These are phyloP conservation scores for Wickerhamia fluorescens DNA, from an alignment of 805 yeast species.

Conservation along the genomic window DNA sequence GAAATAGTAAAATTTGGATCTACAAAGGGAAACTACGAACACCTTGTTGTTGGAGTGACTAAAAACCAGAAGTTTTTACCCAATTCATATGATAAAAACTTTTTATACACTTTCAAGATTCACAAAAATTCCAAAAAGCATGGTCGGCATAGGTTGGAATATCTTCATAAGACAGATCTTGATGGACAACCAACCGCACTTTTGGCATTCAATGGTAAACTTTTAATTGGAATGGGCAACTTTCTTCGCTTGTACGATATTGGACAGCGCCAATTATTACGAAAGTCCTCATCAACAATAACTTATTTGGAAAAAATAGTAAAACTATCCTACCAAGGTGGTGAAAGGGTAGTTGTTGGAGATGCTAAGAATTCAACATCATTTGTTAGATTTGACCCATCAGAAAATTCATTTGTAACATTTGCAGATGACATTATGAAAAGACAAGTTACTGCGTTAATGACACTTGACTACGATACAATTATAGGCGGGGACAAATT, in stretches of 20 bases:
- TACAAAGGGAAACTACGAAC: constrained; percentile 14
- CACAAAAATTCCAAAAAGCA: constrained; percentile 9
- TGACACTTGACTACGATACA: constrained; percentile 66
- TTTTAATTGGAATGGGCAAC: constrained; percentile 53
- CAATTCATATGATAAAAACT: constrained; percentile 15
- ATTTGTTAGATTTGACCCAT: constrained; percentile 45
- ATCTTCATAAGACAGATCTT: constrained; percentile 55
- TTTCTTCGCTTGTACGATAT: constrained; percentile 56
- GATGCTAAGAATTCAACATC: constrained; percentile 66
- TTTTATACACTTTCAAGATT: constrained; percentile 32
- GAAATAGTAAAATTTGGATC: constrained; percentile 23
- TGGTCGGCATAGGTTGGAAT: constrained; percentile 22
- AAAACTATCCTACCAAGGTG: constrained; percentile 45
- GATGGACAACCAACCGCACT: constrained; percentile 44
- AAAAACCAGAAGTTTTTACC: constrained; percentile 23
- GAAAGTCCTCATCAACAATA: constrained; percentile 49
- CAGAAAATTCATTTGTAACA: constrained; percentile 45
- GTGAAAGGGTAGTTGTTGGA: constrained; percentile 54
- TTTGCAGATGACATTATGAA: constrained; percentile 64
- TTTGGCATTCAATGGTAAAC: constrained; percentile 44
- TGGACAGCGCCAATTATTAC: constrained; percentile 74
- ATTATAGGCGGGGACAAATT: constrained; percentile 81
- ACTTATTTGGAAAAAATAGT: constrained; percentile 43
- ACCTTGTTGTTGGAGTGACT: constrained; percentile 43
- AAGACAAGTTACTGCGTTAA: constrained; percentile 57